Conservation (phyloP, 2,329 filamentous ascomycete species). For the Coniochaeta hoffmannii region DNA sequence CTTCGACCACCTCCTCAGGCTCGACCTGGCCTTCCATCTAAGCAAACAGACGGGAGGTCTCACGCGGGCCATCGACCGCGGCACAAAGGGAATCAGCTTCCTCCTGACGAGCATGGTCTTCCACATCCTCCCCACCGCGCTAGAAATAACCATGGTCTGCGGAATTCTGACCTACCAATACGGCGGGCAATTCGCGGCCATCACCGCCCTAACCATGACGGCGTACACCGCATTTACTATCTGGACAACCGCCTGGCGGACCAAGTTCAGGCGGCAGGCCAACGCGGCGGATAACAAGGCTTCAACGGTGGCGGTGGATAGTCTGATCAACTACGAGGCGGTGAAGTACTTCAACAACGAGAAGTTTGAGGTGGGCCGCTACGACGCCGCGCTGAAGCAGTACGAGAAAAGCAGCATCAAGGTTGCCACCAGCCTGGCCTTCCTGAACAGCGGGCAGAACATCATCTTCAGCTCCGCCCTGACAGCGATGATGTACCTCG, state of each 20-base stretch:
- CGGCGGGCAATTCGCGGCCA: constrained; percentile 81
- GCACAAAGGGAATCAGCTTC: constrained; percentile 98
- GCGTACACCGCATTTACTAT: constrained; percentile 97
- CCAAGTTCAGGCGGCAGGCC: constrained; percentile 88
- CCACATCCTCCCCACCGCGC: constrained; percentile 84
- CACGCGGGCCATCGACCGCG: constrained; percentile 88
- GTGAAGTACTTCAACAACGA: constrained; percentile 99
- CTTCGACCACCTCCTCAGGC: constrained; percentile 78
- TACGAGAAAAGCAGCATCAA: constrained; percentile 97
- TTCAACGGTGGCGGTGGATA: constrained; percentile 92
- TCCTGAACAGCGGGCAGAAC: constrained; percentile 92
- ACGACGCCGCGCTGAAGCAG: constrained; percentile 75
- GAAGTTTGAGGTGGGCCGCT: constrained; percentile 83
- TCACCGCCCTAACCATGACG: constrained; percentile 85
- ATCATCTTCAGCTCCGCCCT: constrained; percentile 93
- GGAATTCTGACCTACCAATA: constrained; percentile 96
- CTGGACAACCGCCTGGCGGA: constrained; percentile 91
- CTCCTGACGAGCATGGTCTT: constrained; percentile 97
- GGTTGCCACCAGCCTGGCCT: constrained; percentile 84
- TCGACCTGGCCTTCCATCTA: constrained; percentile 92
- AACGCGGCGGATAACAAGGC: constrained; percentile 95
- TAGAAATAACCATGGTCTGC: constrained; percentile 94
- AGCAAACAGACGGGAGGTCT: constrained; percentile 90
- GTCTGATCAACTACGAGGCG: constrained; percentile 96
- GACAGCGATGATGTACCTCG: constrained; percentile 97